Evolutionary conservation across 78 protist species (phyloP).

Genomic region (Thecamonas trahens): DNA sequence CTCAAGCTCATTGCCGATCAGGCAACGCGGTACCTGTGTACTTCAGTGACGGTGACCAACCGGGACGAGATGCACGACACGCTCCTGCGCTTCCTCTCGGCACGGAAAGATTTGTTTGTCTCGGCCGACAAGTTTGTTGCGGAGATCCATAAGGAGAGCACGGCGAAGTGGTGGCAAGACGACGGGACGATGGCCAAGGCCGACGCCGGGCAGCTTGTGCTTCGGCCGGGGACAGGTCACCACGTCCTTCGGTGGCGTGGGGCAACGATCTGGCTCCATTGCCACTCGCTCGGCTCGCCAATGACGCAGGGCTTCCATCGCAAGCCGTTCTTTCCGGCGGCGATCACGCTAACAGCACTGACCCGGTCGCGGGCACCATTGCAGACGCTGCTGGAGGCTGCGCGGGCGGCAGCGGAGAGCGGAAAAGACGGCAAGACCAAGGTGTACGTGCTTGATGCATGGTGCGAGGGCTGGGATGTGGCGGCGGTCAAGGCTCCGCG

Average conservation of each 20-base stretch:
- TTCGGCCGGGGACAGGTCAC: neutral
- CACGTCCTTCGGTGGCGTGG: neutral
- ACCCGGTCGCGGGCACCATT: neutral
- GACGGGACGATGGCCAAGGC: no score
- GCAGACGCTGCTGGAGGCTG: no score
- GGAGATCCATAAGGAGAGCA: no score
- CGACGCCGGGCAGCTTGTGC: neutral
- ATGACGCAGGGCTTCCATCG: neutral
- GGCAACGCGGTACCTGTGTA: no score
- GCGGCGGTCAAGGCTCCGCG: constrained; percentile 8
- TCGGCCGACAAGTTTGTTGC: no score
- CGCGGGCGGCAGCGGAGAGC: neutral
- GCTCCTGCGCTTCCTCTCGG: no score
- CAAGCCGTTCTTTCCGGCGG: neutral
- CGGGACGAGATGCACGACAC: no score
- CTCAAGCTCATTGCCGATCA: no score
- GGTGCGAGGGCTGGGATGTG: neutral
- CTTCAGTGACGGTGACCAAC: no score
- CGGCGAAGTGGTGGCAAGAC: no score
- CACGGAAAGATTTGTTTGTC: no score
- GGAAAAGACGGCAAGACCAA: neutral
- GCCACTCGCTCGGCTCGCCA: neutral
- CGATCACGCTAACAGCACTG: neutral
- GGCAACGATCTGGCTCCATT: neutral
- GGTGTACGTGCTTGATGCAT: neutral